These are phyloP conservation scores for Lodderomyces jiufengensis DNA, from an alignment of 1,139 yeast genomes.

Conservation along the genomic window DNA sequence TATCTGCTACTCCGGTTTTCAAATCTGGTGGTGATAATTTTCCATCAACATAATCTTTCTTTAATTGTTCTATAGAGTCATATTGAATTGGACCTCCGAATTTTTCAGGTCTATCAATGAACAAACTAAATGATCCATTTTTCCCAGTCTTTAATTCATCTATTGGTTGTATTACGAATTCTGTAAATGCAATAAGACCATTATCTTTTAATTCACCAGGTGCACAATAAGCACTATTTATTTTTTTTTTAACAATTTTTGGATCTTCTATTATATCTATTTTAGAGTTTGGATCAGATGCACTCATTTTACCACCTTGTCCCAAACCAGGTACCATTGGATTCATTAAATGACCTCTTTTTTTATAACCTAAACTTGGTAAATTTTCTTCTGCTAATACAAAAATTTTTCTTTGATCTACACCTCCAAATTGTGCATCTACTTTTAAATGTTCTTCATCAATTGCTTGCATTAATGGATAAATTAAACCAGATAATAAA, in stretches of 20 bases:
- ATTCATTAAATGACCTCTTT: slow-evolving; percentile 98
- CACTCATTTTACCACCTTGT: slow-evolving; percentile 99
- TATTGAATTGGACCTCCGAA: slow-evolving; percentile 91
- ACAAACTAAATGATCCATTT: slow-evolving; percentile 56
- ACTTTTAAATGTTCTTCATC: slow-evolving; percentile 89
- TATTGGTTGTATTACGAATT: slow-evolving; percentile 82
- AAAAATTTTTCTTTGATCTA: slow-evolving; percentile 96
- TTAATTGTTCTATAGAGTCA: slow-evolving; percentile 63
- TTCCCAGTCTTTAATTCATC: slow-evolving; percentile 65
- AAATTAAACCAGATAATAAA: slow-evolving; percentile 85
- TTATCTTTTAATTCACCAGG: slow-evolving; percentile 92
- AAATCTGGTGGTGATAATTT: slow-evolving; percentile 89
- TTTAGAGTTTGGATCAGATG: slow-evolving; percentile 97
- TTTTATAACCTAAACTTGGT: slow-evolving; percentile 83
- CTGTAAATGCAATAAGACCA: slow-evolving; percentile 82
- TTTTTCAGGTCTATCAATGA: slow-evolving; percentile 88
- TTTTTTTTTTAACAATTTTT: slow-evolving; percentile 81
- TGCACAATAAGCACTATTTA: slow-evolving; percentile 89
- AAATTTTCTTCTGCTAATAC: slow-evolving; percentile 95
- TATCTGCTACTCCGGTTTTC: slow-evolving; percentile 86
- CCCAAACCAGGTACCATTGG: slow-evolving; percentile 97
- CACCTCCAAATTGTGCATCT: slow-evolving; percentile 98
- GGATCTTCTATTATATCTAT: slow-evolving; percentile 91
- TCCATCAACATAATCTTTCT: slow-evolving; percentile 66
- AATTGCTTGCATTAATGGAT: slow-evolving; percentile 97